Evolutionary conservation across 2,329 filamentous ascomycete species (phyloP).

Genomic region (Apiospora aurea): DNA sequence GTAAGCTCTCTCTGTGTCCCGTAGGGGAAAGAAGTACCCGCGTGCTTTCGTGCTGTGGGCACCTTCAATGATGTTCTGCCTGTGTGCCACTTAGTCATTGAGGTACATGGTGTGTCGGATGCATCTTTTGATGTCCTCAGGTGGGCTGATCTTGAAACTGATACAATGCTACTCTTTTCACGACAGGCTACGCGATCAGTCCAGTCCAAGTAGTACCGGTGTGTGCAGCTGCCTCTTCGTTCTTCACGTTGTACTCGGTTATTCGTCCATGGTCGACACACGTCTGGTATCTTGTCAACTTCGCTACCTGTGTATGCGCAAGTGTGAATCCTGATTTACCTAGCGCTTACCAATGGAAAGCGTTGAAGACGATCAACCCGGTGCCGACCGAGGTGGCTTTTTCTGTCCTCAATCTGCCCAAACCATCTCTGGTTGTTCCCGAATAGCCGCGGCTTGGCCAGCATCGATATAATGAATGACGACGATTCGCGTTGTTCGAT

Average conservation of each 20-base stretch:
- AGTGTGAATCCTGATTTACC: neutral
- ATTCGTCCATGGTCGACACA: neutral
- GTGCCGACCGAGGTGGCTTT: neutral
- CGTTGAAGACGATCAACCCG: neutral
- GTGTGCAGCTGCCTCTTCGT: neutral
- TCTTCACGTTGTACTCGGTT: neutral
- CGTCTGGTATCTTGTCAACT: neutral
- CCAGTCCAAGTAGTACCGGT: neutral
- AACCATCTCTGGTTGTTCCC: neutral
- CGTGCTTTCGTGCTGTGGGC: neutral
- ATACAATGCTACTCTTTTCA: neutral
- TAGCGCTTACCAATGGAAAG: constrained; percentile 6
- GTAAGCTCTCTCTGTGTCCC: neutral
- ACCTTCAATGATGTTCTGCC: neutral
- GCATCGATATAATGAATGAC: neutral
- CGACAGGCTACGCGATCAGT: neutral
- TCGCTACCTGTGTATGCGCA: neutral
- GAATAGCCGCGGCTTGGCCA: constrained; percentile 1
- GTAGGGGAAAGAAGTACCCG: constrained; percentile 6
- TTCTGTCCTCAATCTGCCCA: neutral
- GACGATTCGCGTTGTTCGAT: neutral
- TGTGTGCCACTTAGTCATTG: constrained; percentile 21
- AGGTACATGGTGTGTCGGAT: constrained; percentile 8
- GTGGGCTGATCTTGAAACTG: neutral
- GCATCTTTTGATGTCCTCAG: neutral